Evolutionary conservation across 2,329 filamentous ascomycete species (phyloP).

Genomic region (Colletotrichum agaves): DNA sequence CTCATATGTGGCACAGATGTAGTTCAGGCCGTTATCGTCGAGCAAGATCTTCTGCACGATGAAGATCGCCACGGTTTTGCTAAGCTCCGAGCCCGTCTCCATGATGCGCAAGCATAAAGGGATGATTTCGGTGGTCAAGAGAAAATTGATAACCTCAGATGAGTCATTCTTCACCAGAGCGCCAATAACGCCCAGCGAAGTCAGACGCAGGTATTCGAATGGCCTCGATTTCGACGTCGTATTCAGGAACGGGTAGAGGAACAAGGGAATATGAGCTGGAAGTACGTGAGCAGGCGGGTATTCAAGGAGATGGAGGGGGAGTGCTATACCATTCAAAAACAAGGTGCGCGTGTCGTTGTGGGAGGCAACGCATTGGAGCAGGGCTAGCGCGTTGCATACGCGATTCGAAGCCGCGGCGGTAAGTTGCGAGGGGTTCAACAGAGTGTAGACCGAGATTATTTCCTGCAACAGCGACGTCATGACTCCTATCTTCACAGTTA

Average conservation of each 20-base stretch:
- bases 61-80: conserved; percentile 99
- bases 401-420: conserved; percentile 97
- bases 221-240: conserved; percentile 98
- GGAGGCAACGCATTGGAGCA: conserved; percentile 96
- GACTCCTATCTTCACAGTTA: conserved; percentile 70
- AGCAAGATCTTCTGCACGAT: conserved; percentile 99
- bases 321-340: conserved; percentile 84
- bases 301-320: background rate
- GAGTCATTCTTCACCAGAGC: conserved; percentile 99
- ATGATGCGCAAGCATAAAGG: conserved; percentile 97
- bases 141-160: conserved; percentile 98
- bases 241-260: conserved; percentile 97
- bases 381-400: conserved; percentile 95
- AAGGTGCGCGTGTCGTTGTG: conserved; percentile 96
- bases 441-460: conserved; percentile 97
- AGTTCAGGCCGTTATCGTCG: conserved; percentile 95
- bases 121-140: conserved; percentile 98
- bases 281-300: conserved; percentile 35
- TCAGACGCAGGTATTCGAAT: conserved; percentile 96
- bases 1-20: conserved; percentile 99
- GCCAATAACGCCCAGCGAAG: conserved; percentile 94
- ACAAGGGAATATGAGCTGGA: conserved; percentile 93
- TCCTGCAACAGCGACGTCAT: conserved; percentile 98
- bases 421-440: conserved; percentile 95
- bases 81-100: conserved; percentile 98